These are phyloP conservation scores for Phyllostachys edulis DNA, from an alignment of 176 grass and related monocot species.

Conservation along the genomic window DNA sequence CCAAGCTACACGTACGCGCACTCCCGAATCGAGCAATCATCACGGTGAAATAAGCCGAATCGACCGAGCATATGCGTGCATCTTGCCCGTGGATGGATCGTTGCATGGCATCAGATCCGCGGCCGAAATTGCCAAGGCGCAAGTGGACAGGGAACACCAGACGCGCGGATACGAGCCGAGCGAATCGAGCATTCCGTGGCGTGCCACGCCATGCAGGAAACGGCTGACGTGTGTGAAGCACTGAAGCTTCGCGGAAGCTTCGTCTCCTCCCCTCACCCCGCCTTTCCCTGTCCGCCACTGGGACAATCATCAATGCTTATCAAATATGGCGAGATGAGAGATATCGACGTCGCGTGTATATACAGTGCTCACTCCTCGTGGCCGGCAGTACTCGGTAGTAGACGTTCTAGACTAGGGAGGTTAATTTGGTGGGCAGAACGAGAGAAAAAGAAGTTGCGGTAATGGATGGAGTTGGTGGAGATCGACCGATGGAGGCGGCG, in stretches of 20 bases:
- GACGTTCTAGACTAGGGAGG: too few species aligned
- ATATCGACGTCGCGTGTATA: too few species aligned
- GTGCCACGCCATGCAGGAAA: background rate
- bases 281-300: background rate
- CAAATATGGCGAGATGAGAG: background rate
- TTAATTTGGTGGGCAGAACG: background rate
- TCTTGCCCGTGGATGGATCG: too few species aligned
- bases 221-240: background rate
- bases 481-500: background rate
- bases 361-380: background rate
- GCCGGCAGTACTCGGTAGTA: background rate
- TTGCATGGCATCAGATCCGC: too few species aligned
- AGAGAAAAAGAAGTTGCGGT: background rate
- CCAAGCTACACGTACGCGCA: too few species aligned
- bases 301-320: background rate
- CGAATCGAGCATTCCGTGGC: background rate
- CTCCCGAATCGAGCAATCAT: too few species aligned
- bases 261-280: background rate
- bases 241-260: constrained; percentile 35
- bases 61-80: too few species aligned
- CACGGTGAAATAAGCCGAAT: too few species aligned
- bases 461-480: background rate
- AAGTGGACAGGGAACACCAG: background rate
- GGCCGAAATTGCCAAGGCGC: background rate
- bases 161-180: background rate